Evolutionary conservation across 2,329 filamentous ascomycete species (phyloP).

Genomic region (Elsinoe arachidis): DNA sequence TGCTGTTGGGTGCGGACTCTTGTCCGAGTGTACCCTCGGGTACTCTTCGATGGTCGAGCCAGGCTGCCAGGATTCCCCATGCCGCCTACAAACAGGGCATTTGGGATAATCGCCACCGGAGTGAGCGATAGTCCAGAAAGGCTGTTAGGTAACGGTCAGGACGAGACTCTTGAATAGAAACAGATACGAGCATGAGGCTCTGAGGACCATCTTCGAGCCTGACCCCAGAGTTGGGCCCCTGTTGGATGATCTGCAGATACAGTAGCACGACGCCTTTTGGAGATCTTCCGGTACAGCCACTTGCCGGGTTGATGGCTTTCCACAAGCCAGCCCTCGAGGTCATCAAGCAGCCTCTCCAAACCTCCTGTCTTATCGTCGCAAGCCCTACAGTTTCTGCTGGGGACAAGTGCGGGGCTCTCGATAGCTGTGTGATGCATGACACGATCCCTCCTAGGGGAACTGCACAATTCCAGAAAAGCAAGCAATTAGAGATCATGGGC

Average conservation of each 20-base stretch:
- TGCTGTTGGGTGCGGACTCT: neutral
- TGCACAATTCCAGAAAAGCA: conserved; percentile 11
- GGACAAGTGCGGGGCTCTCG: neutral
- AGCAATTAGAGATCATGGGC: neutral
- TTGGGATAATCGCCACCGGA: neutral
- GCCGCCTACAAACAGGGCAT: neutral
- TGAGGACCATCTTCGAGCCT: neutral
- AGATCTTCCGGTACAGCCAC: neutral
- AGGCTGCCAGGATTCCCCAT: neutral
- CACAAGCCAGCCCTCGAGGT: neutral
- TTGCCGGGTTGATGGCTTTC: neutral
- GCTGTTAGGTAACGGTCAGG: neutral
- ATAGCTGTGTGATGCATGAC: neutral
- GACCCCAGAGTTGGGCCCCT: neutral
- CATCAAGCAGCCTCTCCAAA: neutral
- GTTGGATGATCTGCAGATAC: neutral
- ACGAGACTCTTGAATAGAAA: neutral
- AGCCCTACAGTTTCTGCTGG: neutral
- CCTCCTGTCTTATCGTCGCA: neutral
- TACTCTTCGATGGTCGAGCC: neutral
- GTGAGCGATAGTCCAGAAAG: neutral
- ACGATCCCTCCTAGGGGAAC: neutral
- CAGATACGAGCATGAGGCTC: neutral
- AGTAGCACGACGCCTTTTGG: neutral
- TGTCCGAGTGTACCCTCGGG: neutral